Evolutionary conservation across 2,329 filamentous ascomycete species (phyloP), one percentile per base, ranked within the genome.

Genomic region (Epichloe baconii): DNA sequence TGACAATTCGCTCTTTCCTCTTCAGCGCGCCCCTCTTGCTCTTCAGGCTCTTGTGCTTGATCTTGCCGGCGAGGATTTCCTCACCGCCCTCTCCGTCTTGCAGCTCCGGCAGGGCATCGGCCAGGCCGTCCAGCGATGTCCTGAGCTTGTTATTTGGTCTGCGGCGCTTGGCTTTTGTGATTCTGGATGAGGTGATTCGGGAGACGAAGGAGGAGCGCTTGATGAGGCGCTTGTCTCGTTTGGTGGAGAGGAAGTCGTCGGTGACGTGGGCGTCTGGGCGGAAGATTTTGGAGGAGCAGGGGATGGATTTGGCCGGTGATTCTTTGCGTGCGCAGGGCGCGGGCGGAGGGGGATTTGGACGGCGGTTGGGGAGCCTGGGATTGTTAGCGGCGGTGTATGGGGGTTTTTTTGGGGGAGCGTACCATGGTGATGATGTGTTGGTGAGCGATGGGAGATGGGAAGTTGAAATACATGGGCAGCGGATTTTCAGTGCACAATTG

Each of bases 181-280:
- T 40, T 31, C 31, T 63, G 6, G 74, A 69, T 57, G 89, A 88
- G 57, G 82, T 72, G 60, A 95, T 85, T 56, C 83, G 85, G 19
- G 81, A 83, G 31, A 95, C 73, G 57, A 97, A 88, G 14, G 82
- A 71, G 0, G 85, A 85, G 73, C 88, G 88, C 64, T 89, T 90
- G 60, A 94, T 87, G 36, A 76, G 71, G 23, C 84, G 85, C 72
- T 91, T 95, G 71, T 94, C 87, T 63, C 79, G 83, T 69, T 96
- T 97, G 56, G 77, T 82, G 50, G 81, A 77, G 54, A 81, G 71
- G 67, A 91, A 90, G 54, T 65, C 56, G 63, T 81, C 76, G 44
- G 72, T 66, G 14, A 76, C 72, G 46, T 69, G 63, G 57, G 77
- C 74, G 58, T 75, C 69, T 47, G 70, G 62, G 49, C 75, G 77